These are phyloP conservation scores for Thermomyces lanuginosus DNA, from an alignment of 2,329 filamentous ascomycete species.

Conservation along the genomic window DNA sequence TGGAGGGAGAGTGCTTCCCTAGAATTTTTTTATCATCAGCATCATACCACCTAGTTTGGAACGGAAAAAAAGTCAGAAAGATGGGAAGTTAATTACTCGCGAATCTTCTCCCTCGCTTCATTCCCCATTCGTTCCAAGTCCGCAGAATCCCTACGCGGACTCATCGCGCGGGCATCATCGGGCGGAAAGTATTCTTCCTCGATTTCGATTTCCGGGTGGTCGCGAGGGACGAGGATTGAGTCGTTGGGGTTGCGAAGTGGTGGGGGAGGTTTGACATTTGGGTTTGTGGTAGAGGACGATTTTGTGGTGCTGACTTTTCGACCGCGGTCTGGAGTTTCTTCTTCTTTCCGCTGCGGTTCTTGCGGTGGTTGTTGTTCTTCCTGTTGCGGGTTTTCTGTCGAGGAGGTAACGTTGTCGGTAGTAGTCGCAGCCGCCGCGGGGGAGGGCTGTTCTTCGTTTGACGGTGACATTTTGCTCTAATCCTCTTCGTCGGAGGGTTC, in stretches of 20 bases:
- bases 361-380: too few relatives aligned
- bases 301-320: too few relatives aligned
- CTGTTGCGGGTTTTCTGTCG: too few relatives aligned
- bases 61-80: not conserved
- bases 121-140: slow-evolving; percentile 77
- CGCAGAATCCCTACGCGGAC: slow-evolving; percentile 73
- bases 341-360: too few relatives aligned
- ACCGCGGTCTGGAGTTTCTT: too few relatives aligned
- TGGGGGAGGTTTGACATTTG: too few relatives aligned
- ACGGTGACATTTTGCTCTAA: too few relatives aligned
- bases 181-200: slow-evolving; percentile 62
- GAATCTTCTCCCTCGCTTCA: slow-evolving; percentile 52
- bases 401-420: too few relatives aligned
- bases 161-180: slow-evolving; percentile 87
- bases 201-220: slow-evolving; percentile 56
- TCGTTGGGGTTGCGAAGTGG: slow-evolving; percentile 70
- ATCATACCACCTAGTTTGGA: not conserved
- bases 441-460: too few relatives aligned
- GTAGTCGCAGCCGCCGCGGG: too few relatives aligned
- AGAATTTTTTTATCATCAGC: slow-evolving; percentile 5
- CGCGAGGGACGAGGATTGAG: slow-evolving; percentile 65
- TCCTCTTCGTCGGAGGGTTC: too few relatives aligned
- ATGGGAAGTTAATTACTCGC: slow-evolving; percentile 34
- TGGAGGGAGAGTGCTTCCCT: slow-evolving; percentile 83
- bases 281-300: too few relatives aligned